A percentile compares a stretch with the other conserved stretches of the same genome.
These are phyloP conservation scores for Ustulina deusta DNA, from an alignment of 2,329 filamentous ascomycete genomes.

Conservation along the genomic window DNA sequence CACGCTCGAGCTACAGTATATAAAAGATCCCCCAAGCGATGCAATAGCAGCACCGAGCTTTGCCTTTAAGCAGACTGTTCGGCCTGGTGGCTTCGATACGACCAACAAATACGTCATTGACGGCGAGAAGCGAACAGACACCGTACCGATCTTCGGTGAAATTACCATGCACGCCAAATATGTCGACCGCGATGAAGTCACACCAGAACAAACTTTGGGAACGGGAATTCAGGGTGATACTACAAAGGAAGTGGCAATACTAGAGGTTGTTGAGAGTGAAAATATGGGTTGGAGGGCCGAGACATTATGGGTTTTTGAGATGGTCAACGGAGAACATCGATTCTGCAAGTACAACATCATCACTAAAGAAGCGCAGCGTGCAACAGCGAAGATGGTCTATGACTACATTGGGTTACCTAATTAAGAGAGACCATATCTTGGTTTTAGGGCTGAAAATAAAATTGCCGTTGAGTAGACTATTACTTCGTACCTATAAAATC, in stretches of 20 bases:
- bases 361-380: neutral
- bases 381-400: conserved; percentile 14
- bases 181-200: conserved; percentile 6
- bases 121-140: conserved; percentile 8
- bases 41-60: neutral
- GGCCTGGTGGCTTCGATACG: conserved; percentile 9
- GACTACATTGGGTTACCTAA: conserved; percentile 11
- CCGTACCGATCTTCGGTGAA: conserved; percentile 7
- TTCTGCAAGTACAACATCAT: conserved; percentile 18
- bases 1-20: conserved; percentile 7
- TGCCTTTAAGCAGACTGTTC: conserved; percentile 9
- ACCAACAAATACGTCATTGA: conserved; percentile 10
- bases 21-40: conserved; percentile 5
- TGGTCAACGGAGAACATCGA: conserved; percentile 5
- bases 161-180: conserved; percentile 11
- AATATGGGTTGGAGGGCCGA: conserved; percentile 11
- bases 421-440: neutral
- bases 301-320: conserved; percentile 17
- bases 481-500: too few relatives aligned
- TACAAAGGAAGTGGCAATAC: conserved; percentile 2
- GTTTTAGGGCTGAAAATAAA: too few relatives aligned
- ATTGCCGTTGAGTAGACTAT: too few relatives aligned
- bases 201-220: conserved; percentile 18
- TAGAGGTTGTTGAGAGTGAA: conserved; percentile 11
- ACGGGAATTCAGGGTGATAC: conserved; percentile 10